phyloP scores from a whole-genome alignment of 805 yeast genomes.

The Candida silvatica region DNA sequence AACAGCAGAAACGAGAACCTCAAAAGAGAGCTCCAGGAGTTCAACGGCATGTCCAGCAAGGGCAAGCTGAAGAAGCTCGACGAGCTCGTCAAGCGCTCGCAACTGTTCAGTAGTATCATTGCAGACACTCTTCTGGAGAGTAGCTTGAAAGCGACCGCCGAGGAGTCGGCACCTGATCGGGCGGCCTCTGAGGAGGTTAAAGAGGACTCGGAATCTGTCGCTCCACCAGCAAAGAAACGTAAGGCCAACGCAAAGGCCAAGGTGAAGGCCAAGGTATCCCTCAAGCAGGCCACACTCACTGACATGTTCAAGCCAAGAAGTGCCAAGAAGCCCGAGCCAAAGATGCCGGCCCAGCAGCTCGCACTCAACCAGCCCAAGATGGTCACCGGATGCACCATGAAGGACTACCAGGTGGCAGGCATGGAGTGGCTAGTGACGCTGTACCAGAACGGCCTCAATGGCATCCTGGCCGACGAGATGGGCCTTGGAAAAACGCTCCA shows the following conservation, averaged over 20 bases:
- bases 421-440: conserved; percentile 83
- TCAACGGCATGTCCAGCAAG: conserved; percentile 39
- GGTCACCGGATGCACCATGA: conserved; percentile 51
- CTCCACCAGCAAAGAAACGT: conserved; percentile 17
- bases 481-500: conserved; percentile 93
- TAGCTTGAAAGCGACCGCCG: conserved; percentile 18
- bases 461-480: conserved; percentile 96
- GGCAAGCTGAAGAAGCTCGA: conserved; percentile 59
- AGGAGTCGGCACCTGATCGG: background rate
- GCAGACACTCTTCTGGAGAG: conserved; percentile 64
- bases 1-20: conserved; percentile 8
- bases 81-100: conserved; percentile 77
- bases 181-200: background rate
- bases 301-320: conserved; percentile 5
- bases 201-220: conserved; percentile 10
- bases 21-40: conserved; percentile 26
- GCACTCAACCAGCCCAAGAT: conserved; percentile 39
- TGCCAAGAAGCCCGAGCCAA: conserved; percentile 8
- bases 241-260: conserved; percentile 15
- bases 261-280: conserved; percentile 7
- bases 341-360: too few relatives aligned
- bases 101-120: conserved; percentile 78
- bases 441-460: conserved; percentile 90
- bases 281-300: conserved; percentile 11
- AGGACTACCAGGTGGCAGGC: conserved; percentile 84